Conservation (phyloP, 306 rosid species). For the Senna tora region DNA sequence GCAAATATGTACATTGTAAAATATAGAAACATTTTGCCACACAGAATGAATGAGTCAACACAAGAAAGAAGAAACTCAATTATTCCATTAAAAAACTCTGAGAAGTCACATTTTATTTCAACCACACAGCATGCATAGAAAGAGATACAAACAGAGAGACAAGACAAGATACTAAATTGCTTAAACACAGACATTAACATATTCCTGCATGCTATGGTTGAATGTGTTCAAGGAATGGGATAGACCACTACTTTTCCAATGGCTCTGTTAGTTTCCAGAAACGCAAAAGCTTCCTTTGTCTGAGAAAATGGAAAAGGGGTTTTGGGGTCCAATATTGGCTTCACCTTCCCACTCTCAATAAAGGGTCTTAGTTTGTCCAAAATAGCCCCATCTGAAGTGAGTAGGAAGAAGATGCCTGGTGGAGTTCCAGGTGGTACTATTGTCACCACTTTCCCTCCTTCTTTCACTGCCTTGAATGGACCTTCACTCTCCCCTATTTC, state of each 20-base stretch:
- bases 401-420: not conserved
- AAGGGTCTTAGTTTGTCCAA: not conserved
- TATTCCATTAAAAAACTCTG: too few relatives aligned
- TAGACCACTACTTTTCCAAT: slow-evolving; percentile 61
- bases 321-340: slow-evolving; percentile 66
- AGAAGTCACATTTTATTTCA: not conserved
- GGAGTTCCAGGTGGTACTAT: slow-evolving; percentile 39
- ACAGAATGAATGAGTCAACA: too few relatives aligned
- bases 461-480: slow-evolving; percentile 59
- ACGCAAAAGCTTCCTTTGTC: slow-evolving; percentile 56
- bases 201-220: not conserved
- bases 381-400: not conserved
- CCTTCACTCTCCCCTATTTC: too few relatives aligned
- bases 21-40: too few relatives aligned
- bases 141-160: not conserved
- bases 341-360: slow-evolving; percentile 43
- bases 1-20: too few relatives aligned
- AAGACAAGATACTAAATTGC: not conserved
- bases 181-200: not conserved
- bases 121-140: not conserved
- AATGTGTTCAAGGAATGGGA: slow-evolving; percentile 56
- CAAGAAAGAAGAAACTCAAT: too few relatives aligned
- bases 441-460: slow-evolving; percentile 66
- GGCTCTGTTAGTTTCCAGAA: slow-evolving; percentile 58
- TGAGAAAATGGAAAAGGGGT: slow-evolving; percentile 65